phyloP scores from a whole-genome alignment of 768 basidiomycete genomes.

The Pleurotus salmoneostramineus region DNA sequence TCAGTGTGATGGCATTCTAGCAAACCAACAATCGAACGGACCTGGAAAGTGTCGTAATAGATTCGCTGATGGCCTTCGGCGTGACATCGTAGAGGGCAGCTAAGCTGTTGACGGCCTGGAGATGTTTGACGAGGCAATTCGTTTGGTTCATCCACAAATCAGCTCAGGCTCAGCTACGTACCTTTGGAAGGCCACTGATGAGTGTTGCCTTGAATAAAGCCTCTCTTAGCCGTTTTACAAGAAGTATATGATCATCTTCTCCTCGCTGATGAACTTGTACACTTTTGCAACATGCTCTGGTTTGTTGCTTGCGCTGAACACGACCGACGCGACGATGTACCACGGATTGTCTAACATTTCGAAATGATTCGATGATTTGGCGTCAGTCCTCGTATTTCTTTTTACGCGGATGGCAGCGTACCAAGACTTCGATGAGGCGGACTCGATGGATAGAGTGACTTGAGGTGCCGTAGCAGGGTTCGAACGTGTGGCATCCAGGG shows the following conservation, averaged over 20 bases:
- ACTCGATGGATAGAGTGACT: too few species aligned
- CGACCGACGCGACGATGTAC: conserved; percentile 54
- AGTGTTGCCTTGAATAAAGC: conserved; percentile 59
- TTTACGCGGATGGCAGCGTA: too few species aligned
- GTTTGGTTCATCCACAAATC: too few species aligned
- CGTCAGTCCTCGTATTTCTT: too few species aligned
- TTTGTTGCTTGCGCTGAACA: conserved; percentile 54
- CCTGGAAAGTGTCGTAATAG: conserved; percentile 14
- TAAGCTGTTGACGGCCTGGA: conserved; percentile 56
- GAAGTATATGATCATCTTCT: conserved; percentile 23
- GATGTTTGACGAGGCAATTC: background rate
- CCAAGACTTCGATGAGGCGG: too few species aligned
- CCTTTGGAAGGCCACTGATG: conserved; percentile 54
- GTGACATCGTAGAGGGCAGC: conserved; percentile 44
- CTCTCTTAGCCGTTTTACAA: conserved; percentile 55
- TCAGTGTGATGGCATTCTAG: background rate
- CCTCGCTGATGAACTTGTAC: conserved; percentile 43
- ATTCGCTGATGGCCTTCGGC: conserved; percentile 47
- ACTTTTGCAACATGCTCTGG: conserved; percentile 55
- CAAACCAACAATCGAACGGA: conserved; percentile 36
- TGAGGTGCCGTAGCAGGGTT: too few species aligned
- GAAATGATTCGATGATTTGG: too few species aligned
- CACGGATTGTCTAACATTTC: too few species aligned
- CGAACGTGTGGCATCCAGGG: too few species aligned
- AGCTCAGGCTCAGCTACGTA: conserved; percentile 14